These are phyloP conservation scores for Ambrosiella beaveri DNA, from an alignment of 2,329 filamentous ascomycete species.

Conservation along the genomic window DNA sequence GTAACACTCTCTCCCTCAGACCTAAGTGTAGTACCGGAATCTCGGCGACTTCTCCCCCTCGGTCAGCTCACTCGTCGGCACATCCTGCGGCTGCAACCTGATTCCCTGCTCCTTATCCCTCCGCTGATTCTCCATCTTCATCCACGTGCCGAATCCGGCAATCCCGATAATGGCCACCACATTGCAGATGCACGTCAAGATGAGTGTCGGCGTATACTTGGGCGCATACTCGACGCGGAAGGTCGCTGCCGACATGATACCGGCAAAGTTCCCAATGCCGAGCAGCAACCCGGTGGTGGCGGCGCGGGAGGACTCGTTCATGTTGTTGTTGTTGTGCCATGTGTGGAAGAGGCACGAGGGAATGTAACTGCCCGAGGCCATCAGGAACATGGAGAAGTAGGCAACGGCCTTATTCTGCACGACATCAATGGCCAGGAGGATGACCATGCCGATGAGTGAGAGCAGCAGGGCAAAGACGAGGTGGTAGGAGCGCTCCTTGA, in stretches of 20 bases:
- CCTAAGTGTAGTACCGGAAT: conserved; percentile 21
- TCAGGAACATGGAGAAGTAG: conserved; percentile 33
- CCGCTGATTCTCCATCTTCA: conserved; percentile 26
- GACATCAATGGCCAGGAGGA: conserved; percentile 27
- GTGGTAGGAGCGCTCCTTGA: conserved; percentile 29
- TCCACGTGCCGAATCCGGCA: conserved; percentile 25
- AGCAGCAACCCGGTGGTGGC: conserved; percentile 23
- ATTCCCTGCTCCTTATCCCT: conserved; percentile 23
- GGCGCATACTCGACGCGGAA: conserved; percentile 32
- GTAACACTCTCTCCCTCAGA: not conserved
- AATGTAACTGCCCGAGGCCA: conserved; percentile 29
- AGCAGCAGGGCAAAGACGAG: conserved; percentile 22
- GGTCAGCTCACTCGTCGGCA: conserved; percentile 23
- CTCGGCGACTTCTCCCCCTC: conserved; percentile 23
- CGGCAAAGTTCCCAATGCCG: conserved; percentile 31
- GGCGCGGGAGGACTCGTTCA: conserved; percentile 25
- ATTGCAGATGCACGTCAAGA: conserved; percentile 25
- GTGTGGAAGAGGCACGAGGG: conserved; percentile 29
- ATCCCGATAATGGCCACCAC: conserved; percentile 24
- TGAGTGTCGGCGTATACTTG: conserved; percentile 29
- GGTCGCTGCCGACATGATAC: conserved; percentile 27
- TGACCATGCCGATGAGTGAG: conserved; percentile 26
- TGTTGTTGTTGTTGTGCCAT: conserved; percentile 36
- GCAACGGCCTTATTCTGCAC: conserved; percentile 25
- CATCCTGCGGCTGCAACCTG: conserved; percentile 21